These are phyloP conservation scores for Trypethelium eluteriae DNA, from an alignment of 495 filamentous ascomycete genomes.

Conservation along the genomic window DNA sequence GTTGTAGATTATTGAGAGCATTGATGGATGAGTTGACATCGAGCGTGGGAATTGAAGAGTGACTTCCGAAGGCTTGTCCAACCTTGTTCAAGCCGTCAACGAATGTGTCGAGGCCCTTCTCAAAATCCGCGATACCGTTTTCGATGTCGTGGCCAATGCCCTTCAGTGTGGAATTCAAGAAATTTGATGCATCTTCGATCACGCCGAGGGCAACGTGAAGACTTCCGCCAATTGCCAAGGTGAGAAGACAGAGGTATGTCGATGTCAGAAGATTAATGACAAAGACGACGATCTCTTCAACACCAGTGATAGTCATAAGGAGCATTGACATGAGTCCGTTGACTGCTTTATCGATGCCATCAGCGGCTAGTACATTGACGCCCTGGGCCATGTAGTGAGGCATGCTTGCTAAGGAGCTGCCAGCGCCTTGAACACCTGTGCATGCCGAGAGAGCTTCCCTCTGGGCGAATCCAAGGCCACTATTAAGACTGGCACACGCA, in stretches of 20 bases:
- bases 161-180: slow-evolving; percentile 65
- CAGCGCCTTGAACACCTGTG: slow-evolving; percentile 84
- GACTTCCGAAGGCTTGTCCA: slow-evolving; percentile 32
- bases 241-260: slow-evolving; percentile 81
- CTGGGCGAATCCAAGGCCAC: slow-evolving; percentile 66
- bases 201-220: slow-evolving; percentile 60
- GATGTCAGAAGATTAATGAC: slow-evolving; percentile 79
- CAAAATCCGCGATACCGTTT: slow-evolving; percentile 47
- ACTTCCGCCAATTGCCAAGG: slow-evolving; percentile 67
- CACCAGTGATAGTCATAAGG: slow-evolving; percentile 65
- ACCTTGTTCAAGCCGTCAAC: slow-evolving; percentile 42
- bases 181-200: slow-evolving; percentile 60
- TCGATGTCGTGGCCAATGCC: slow-evolving; percentile 56
- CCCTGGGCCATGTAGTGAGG: slow-evolving; percentile 84
- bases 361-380: slow-evolving; percentile 76
- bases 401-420: slow-evolving; percentile 95
- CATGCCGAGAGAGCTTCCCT: slow-evolving; percentile 78
- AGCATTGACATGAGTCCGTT: slow-evolving; percentile 68
- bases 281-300: slow-evolving; percentile 84
- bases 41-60: slow-evolving; percentile 43
- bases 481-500: slow-evolving; percentile 59
- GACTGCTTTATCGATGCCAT: slow-evolving; percentile 68
- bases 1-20: slow-evolving; percentile 59
- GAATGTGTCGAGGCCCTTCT: slow-evolving; percentile 55
- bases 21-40: slow-evolving; percentile 53